phyloP scores from a whole-genome alignment of 768 basidiomycete species.

The Psilocybe tampanensis region DNA sequence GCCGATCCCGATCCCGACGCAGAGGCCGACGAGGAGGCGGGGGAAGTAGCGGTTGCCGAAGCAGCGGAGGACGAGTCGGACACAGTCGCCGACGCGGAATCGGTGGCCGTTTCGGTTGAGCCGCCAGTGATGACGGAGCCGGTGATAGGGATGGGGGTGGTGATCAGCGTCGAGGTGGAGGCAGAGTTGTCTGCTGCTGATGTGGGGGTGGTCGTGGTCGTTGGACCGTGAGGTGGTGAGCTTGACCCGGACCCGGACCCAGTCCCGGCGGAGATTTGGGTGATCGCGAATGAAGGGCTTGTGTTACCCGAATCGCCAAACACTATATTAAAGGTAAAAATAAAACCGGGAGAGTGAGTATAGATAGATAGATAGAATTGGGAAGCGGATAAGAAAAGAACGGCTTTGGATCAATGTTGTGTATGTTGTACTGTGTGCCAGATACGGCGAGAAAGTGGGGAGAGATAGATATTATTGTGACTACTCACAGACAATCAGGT shows the following conservation, averaged over 20 bases:
- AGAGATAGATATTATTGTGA: not conserved
- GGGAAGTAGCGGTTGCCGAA: conserved; percentile 18
- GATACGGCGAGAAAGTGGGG: not conserved
- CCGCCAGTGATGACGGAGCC: conserved; percentile 33
- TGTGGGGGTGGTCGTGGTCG: no score
- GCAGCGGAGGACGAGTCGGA: conserved; percentile 10
- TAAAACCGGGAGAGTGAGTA: not conserved
- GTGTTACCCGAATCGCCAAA: conserved; percentile 70
- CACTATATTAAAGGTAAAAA: conserved; percentile 45
- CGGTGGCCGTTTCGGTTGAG: conserved; percentile 6
- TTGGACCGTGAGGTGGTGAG: not conserved
- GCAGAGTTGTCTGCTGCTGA: conserved; percentile 21
- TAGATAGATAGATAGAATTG: no score
- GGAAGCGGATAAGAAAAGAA: not conserved
- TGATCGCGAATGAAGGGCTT: conserved; percentile 63
- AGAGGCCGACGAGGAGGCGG: conserved; percentile 4
- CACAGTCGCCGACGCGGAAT: conserved; percentile 13
- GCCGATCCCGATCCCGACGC: conserved; percentile 8
- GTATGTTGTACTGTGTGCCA: no score
- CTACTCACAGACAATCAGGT: conserved; percentile 66
- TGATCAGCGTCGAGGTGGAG: conserved; percentile 26
- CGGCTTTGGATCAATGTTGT: not conserved
- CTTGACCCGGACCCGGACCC: conserved; percentile 18
- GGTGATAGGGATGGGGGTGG: conserved; percentile 33
- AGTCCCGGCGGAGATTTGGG: conserved; percentile 41